Conservation (phyloP, 2,329 filamentous ascomycete genomes). For the Talaromyces sp. region DNA sequence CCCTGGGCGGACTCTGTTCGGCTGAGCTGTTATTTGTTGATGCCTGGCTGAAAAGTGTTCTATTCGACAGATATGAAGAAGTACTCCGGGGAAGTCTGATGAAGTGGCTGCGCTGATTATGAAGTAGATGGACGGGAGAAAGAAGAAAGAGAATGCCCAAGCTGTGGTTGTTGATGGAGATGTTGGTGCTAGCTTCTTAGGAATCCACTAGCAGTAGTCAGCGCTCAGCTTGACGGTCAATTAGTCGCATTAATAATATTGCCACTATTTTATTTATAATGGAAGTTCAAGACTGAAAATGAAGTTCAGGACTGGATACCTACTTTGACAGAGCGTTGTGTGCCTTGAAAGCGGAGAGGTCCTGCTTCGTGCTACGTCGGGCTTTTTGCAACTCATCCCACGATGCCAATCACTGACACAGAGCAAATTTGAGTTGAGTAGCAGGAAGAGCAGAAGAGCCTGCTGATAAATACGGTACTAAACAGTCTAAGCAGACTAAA, state of each 20-base stretch:
- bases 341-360: constrained; percentile 5
- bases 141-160: neutral
- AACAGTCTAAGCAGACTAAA: neutral
- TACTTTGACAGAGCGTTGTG: neutral
- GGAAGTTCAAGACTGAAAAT: neutral
- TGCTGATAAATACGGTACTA: neutral
- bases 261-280: neutral
- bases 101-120: neutral
- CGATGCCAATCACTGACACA: neutral
- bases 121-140: too few relatives aligned
- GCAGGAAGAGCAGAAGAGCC: neutral
- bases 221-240: neutral
- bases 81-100: neutral
- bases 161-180: neutral
- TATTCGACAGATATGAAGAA: neutral
- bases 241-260: neutral
- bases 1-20: constrained; percentile 2
- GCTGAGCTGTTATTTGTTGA: neutral
- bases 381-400: neutral
- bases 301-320: neutral
- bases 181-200: constrained; percentile 4
- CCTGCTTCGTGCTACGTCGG: neutral
- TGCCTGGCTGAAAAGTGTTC: neutral
- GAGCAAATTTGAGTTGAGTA: too few relatives aligned
- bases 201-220: constrained; percentile 5